These are phyloP conservation scores for Ailanthus altissimus DNA, from an alignment of 345 rosid genomes.

Conservation along the genomic window DNA sequence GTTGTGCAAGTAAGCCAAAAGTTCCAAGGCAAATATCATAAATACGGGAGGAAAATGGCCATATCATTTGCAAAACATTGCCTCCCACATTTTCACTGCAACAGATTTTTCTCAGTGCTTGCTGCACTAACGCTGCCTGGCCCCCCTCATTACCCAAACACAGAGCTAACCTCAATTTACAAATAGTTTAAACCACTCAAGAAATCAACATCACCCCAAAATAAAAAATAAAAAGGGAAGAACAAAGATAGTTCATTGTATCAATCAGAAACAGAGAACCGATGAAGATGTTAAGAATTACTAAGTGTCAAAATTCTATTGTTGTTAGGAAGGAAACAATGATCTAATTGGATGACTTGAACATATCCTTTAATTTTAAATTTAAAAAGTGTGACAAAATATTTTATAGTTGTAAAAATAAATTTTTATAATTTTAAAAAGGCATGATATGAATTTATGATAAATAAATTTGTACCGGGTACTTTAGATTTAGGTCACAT, in stretches of 20 bases:
- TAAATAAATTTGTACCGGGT: too few species aligned
- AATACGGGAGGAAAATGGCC: not conserved
- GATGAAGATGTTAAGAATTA: conserved; percentile 24
- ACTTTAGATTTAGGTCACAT: too few species aligned
- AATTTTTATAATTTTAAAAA: too few species aligned
- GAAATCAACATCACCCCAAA: not conserved
- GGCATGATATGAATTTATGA: too few species aligned
- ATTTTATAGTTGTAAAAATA: too few species aligned
- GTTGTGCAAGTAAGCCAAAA: conserved; percentile 22
- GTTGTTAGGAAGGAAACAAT: too few species aligned
- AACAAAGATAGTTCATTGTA: not conserved
- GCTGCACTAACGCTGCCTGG: not conserved
- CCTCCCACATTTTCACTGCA: not conserved
- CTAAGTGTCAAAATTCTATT: conserved; percentile 23
- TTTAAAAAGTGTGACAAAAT: too few species aligned
- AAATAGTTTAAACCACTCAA: conserved; percentile 1
- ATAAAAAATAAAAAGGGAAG: not conserved
- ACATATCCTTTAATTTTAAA: too few species aligned
- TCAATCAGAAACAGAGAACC: conserved; percentile 15
- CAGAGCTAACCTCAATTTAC: not conserved
- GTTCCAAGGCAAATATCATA: conserved; percentile 18
- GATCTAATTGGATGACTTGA: too few species aligned
- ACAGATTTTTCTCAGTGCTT: not conserved
- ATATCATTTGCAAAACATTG: not conserved
- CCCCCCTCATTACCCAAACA: not conserved